Evolutionary conservation across 805 yeast species (phyloP).

Genomic region (Wickerhamiella vanderwaltii): DNA sequence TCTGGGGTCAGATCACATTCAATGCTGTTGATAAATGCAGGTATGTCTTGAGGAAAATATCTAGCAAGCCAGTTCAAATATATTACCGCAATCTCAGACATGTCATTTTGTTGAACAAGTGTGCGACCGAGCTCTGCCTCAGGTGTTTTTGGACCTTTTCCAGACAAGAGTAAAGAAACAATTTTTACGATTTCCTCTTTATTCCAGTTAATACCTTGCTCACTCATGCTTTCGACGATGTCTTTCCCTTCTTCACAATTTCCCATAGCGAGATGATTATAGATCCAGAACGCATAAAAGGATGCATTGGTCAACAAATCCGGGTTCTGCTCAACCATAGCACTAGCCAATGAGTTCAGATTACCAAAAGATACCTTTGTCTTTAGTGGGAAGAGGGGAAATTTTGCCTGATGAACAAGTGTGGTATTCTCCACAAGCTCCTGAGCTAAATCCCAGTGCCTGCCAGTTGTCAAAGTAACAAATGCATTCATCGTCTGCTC

Average conservation of each 20-base stretch:
- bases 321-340: constrained; percentile 10
- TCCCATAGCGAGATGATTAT: constrained; percentile 9
- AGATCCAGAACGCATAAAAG: constrained; percentile 9
- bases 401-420: background rate
- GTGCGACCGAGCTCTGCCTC: background rate
- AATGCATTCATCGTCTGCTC: background rate
- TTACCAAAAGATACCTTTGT: background rate
- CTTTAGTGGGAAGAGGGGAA: background rate
- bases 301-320: constrained; percentile 2
- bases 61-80: background rate
- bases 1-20: constrained; percentile 7
- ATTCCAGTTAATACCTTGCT: background rate
- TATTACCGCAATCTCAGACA: background rate
- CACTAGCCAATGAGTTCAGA: constrained; percentile 7
- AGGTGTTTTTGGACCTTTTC: background rate
- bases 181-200: background rate
- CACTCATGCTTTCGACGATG: constrained; percentile 10
- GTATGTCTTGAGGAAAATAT: background rate
- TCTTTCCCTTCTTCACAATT: constrained; percentile 11
- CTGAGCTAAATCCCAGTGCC: background rate
- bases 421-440: background rate
- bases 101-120: background rate
- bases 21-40: background rate
- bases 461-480: background rate
- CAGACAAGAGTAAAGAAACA: background rate